Base-by-base conservation (phyloP, 805 yeast genomes). In the Yarrowia porcina region DNA sequence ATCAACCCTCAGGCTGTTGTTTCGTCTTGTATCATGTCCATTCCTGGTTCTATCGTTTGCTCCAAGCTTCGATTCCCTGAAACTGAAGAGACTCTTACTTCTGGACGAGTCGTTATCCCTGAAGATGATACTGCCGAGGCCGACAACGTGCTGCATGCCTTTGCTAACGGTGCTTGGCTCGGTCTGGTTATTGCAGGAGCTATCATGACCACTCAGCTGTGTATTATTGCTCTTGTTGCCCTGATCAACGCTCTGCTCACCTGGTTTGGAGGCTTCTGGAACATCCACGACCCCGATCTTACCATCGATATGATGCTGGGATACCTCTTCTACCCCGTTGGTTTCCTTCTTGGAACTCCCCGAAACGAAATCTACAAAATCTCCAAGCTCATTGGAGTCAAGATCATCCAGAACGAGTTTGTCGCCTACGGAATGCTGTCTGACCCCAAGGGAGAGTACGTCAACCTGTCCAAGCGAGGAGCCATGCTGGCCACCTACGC, bases 11-110 rank as follows among this genome's bases (percentile, higher is more conserved):
- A 83, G 67, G 87, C 86, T 6, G 76, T 84, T 69, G 82, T 84
- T 17, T 80, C 86, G n/a, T 81, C 86, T 28, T 84, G 88, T 76
- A 85, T 84, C 61, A 84, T 84, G 88, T 83, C 87, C 1, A 83
- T 84, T 69, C 88, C 88, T 6, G 85, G 85, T 38, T 80, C 86
- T 8, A 73, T 84, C 64, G 86, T 87, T 3, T 81, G 83, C 21
- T 80, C 87, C 15, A 84, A 84, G 68, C 75, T 84, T 65, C 78
- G 88, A 69, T 75, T 73, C 66, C 88, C 88, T 15, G 88, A 84
- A 68, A 78, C 81, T 4, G 87, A 84, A 65, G 79, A 76, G 65
- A 77, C 87, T 3, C 67, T 83, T 49, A 79, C 87, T 27, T 70
- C 76, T 52, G 83, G 85, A 30, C 75, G 74, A 57, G 76, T 79